Base-by-base conservation (phyloP, 192 early-diverging fungal species). In the Thamnidium elegans region DNA sequence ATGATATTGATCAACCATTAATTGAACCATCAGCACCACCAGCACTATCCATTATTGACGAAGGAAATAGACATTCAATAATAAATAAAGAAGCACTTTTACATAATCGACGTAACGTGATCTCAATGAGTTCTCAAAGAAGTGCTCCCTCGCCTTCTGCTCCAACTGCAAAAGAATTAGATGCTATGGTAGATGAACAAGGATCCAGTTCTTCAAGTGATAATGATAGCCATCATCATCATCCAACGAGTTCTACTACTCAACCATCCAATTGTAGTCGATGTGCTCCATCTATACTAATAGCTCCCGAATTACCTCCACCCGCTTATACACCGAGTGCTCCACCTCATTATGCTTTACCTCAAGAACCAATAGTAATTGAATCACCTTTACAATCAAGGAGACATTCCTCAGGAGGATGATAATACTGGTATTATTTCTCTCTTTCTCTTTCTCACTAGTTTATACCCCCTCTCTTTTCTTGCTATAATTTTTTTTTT, bases 261-360 rank as follows among this genome's bases (percentile, higher is more conserved):
- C 9, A 31, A 46, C 7, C 26, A 7, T 17, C 46, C 1, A 17
- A 14, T 15, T 48, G 46, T 48, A 48, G 6, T 48, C 13, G 46
- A 48, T 48, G 46, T 48, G 4, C 13, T 15, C 46, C 46, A 9
- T 48, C 17, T 17, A 19, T 48, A 19, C 4, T 48, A 48, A n/a
- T 19, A 48, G n/a, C 9, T 34, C 46, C 68, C 14, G 62, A 70
- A 26, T 7, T 63, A 39, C 68, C 68, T 15, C 68, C 68, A 19
- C 68, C 68, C 4, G 68, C 68, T 3, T 70, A 70, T 36, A 70
- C 68, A 11, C 68, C 68, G 21, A 62, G 65, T 19, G 65, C 55
- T n/a, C 65, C 68, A 50, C 62, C 62, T 31, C 36, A 48, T 43
- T 66, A 66, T 66, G 65, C 39, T 17, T 26, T 66, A 39, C 65